These are phyloP conservation scores for Colletotrichum truncatum DNA, from an alignment of 2,329 filamentous ascomycete genomes.

Conservation along the genomic window DNA sequence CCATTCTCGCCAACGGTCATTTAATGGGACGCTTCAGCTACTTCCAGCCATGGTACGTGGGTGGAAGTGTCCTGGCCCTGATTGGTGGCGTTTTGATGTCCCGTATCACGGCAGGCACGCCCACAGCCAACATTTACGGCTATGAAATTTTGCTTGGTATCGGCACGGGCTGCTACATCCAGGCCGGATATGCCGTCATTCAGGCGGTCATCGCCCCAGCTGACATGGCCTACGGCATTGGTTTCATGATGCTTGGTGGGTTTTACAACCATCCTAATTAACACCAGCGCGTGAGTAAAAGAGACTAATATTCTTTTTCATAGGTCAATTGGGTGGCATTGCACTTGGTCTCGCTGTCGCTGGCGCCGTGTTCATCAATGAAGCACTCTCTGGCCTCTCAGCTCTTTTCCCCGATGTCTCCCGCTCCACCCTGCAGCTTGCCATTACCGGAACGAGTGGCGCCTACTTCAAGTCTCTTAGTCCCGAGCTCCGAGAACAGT, in stretches of 20 bases:
- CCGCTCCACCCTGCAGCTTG: background rate
- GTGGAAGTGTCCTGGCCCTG: conserved; percentile 42
- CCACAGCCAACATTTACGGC: conserved; percentile 40
- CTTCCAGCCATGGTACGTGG: conserved; percentile 49
- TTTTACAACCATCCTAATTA: background rate
- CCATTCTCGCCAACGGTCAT: conserved; percentile 45
- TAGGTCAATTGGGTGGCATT: background rate
- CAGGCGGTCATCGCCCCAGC: conserved; percentile 40
- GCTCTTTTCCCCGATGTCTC: background rate
- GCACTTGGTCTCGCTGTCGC: background rate
- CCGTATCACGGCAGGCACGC: conserved; percentile 19
- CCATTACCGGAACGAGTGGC: background rate
- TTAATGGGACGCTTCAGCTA: conserved; percentile 45
- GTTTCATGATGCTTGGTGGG: conserved; percentile 39
- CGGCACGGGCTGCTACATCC: conserved; percentile 46
- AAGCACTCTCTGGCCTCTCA: background rate
- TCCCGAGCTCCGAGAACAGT: background rate
- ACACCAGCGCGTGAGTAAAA: background rate
- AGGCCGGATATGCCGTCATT: conserved; percentile 44
- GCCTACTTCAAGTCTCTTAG: background rate
- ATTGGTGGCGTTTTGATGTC: conserved; percentile 45
- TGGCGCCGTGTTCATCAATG: background rate
- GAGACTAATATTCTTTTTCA: background rate
- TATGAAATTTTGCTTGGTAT: conserved; percentile 49
- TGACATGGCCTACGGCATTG: conserved; percentile 42